These are phyloP conservation scores for Mariannaea elegans DNA, from an alignment of 2,329 filamentous ascomycete species.

Conservation along the genomic window DNA sequence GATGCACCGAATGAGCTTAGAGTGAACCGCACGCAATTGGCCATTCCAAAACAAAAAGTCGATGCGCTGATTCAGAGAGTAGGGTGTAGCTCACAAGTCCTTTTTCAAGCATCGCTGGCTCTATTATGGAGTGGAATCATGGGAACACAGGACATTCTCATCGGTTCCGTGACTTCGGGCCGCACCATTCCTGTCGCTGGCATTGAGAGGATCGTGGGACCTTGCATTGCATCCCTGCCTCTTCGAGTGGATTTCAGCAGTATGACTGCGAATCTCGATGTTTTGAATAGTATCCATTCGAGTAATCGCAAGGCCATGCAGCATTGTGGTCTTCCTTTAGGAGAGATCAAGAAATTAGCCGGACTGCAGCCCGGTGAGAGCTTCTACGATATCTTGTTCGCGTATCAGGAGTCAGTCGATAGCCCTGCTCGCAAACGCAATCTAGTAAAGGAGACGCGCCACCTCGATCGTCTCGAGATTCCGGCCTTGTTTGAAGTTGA, in stretches of 20 bases:
- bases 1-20: conserved; percentile 19
- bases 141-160: conserved; percentile 71
- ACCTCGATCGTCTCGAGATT: conserved; percentile 79
- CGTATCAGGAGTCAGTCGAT: conserved; percentile 80
- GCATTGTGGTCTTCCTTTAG: conserved; percentile 70
- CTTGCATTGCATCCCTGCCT: conserved; percentile 81
- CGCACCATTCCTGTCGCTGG: conserved; percentile 75
- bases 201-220: conserved; percentile 80
- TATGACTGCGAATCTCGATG: conserved; percentile 62
- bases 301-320: conserved; percentile 72
- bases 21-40: conserved; percentile 24
- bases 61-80: conserved; percentile 49
- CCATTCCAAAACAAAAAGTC: conserved; percentile 28
- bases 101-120: conserved; percentile 78
- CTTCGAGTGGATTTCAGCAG: conserved; percentile 69
- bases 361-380: conserved; percentile 62
- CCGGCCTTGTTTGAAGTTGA: conserved; percentile 80
- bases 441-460: conserved; percentile 63
- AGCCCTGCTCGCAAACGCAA: conserved; percentile 44
- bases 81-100: conserved; percentile 70
- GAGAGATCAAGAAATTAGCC: conserved; percentile 72
- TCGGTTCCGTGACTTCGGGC: conserved; percentile 86
- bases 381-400: conserved; percentile 81
- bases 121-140: conserved; percentile 72
- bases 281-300: conserved; percentile 71